phyloP scores from a whole-genome alignment of 208 protist species.

The Porcisia deanei region DNA sequence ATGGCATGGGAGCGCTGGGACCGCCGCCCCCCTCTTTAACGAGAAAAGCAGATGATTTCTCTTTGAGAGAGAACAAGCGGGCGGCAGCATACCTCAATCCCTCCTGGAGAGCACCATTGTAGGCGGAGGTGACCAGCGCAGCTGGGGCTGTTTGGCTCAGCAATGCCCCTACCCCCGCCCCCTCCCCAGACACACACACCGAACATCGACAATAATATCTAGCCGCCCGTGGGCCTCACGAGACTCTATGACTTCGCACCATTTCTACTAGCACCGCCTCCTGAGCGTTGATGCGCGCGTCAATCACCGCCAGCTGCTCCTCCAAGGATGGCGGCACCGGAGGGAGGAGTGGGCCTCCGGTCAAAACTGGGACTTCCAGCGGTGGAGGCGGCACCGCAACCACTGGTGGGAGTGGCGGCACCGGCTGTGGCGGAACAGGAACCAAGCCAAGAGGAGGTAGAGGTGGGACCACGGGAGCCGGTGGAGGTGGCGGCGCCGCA shows the following conservation, averaged over 20 bases:
- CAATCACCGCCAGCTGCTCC: constrained; percentile 20
- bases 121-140: too few species aligned
- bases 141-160: too few species aligned
- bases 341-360: not conserved
- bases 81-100: not conserved
- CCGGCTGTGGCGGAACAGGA: not conserved
- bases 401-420: constrained; percentile 16
- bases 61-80: not conserved
- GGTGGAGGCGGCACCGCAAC: not conserved
- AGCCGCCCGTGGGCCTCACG: not conserved
- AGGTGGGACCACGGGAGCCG: not conserved
- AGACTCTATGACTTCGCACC: constrained; percentile 5
- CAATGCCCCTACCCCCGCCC: not conserved
- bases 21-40: too few species aligned
- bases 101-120: too few species aligned
- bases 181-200: not conserved
- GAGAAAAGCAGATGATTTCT: too few species aligned
- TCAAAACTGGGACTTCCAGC: constrained; percentile 4
- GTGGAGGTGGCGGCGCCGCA: constrained; percentile 1
- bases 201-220: not conserved
- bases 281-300: constrained; percentile 33
- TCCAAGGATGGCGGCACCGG: constrained; percentile 7
- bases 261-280: constrained; percentile 21
- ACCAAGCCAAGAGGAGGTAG: not conserved
- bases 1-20: too few species aligned